These are phyloP conservation scores for Chrysoporthe deuterocubensis DNA, from an alignment of 2,329 filamentous ascomycete species.

Conservation along the genomic window DNA sequence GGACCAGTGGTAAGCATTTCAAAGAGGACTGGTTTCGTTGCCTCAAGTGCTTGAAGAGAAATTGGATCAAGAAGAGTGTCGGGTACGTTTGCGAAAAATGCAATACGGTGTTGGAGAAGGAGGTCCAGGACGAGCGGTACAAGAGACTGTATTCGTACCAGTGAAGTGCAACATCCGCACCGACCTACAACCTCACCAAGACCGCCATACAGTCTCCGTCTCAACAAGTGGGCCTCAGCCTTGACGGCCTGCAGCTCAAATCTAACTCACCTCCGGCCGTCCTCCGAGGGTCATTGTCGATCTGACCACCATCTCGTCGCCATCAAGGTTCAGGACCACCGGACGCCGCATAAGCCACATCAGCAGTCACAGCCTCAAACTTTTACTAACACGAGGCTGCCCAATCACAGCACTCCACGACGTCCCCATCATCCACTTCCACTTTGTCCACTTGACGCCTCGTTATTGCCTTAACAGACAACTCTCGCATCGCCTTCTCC, in stretches of 20 bases:
- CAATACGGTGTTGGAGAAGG: constrained; percentile 50
- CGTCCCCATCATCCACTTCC: not conserved
- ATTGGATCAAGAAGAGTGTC: constrained; percentile 44
- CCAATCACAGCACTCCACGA: not conserved
- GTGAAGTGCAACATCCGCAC: not conserved
- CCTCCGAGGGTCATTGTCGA: not conserved
- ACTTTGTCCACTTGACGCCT: not conserved
- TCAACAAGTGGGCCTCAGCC: not conserved
- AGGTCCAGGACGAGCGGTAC: constrained; percentile 39
- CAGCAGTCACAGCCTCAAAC: not conserved
- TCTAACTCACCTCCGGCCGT: not conserved
- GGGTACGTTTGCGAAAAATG: constrained; percentile 52
- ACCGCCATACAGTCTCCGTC: not conserved
- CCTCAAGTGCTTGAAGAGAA: constrained; percentile 53
- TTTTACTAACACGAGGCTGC: not conserved
- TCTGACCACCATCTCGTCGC: not conserved
- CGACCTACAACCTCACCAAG: not conserved
- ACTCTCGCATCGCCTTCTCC: not conserved
- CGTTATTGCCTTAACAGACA: not conserved
- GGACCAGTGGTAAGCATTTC: constrained; percentile 45
- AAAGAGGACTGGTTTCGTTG: constrained; percentile 57
- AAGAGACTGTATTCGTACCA: not conserved
- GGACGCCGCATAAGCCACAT: not conserved
- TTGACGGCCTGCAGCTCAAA: not conserved
- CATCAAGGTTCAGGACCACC: not conserved